phyloP scores from a whole-genome alignment of 352 stramenopile genomes.

The Pythium dissotocum region DNA sequence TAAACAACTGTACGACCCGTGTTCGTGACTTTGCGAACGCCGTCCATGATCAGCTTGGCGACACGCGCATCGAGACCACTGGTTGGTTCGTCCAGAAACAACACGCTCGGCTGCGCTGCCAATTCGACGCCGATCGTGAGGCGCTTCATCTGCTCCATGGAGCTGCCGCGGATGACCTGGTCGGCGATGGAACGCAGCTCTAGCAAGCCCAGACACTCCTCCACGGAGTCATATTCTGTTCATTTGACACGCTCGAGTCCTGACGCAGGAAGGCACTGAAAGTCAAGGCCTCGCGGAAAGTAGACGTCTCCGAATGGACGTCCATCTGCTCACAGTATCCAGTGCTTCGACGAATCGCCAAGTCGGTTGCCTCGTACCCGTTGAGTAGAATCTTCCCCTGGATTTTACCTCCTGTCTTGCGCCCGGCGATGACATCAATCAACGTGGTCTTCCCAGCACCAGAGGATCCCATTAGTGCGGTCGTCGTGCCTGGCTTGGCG shows the following conservation, averaged over 20 bases:
- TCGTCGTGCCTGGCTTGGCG: slow-evolving; percentile 50
- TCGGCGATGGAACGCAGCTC: slow-evolving; percentile 36
- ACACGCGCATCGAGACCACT: slow-evolving; percentile 80
- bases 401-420: slow-evolving; percentile 90
- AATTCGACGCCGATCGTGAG: slow-evolving; percentile 66
- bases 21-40: slow-evolving; percentile 76
- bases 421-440: slow-evolving; percentile 93
- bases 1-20: slow-evolving; percentile 32
- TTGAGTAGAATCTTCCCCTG: slow-evolving; percentile 88
- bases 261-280: slow-evolving; percentile 91
- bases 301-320: slow-evolving; percentile 87
- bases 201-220: slow-evolving; percentile 41
- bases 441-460: slow-evolving; percentile 94
- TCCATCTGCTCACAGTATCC: slow-evolving; percentile 82
- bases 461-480: slow-evolving; percentile 69
- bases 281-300: slow-evolving; percentile 90
- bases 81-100: slow-evolving; percentile 83
- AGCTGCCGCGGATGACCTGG: slow-evolving; percentile 39
- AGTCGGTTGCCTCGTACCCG: slow-evolving; percentile 69
- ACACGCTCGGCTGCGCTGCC: slow-evolving; percentile 68
- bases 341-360: slow-evolving; percentile 41
- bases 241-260: slow-evolving; percentile 27
- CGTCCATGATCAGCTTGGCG: slow-evolving; percentile 74
- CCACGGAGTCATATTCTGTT: slow-evolving; percentile 39
- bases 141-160: slow-evolving; percentile 52